Base-by-base conservation (phyloP, 257 asterid genomes). In the Dorcoceras hygrometricum region DNA sequence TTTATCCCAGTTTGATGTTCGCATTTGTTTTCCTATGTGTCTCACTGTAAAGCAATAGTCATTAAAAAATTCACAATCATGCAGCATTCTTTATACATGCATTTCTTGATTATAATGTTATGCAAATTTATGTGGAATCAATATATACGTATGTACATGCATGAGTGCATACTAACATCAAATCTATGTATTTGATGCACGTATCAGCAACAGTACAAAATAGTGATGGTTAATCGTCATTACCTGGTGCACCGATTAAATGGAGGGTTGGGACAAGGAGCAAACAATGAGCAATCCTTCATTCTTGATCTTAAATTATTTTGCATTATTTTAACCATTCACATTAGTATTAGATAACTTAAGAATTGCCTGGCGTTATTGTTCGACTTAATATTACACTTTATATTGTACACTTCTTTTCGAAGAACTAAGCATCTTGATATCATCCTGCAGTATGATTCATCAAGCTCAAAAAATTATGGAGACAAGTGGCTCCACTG, bases 381-480 rank as follows among this genome's bases (percentile, higher is more conserved):
- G 46, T 36, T 36, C 46, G 46, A 36, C 4, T 36, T 10, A 36
- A 10, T 10, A 4, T 26, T 26, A 26, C 29, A 26, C 29, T 2
- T 4, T 29, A 27, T 63, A 69, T 28, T 63, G 23, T 39, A 23
- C 57, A 54, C 58, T 75, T 63, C 50, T 24, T 62, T 59, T 71
- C 25, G 43, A 32, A 68, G 59, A 55, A 71, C 58, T 78, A 63
- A 76, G 50, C 69, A 69, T 55, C 39, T 71, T 63, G 67, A n/a
- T 3, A 39, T 39, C 50, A 11, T 39, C 58, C 67, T 83, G 95
- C 96, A 88, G 97, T 80, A 74, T 88, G 58, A 85, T 94, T 78
- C 97, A 85, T 78, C 95, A 88, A 71, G 82, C 86, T 29, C 97
- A 94, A 74, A 94, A 88, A 67, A 81, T 82, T 74, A 77, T 83